Evolutionary conservation across 495 filamentous ascomycete genomes (phyloP).

Genomic region (Podospora comata): DNA sequence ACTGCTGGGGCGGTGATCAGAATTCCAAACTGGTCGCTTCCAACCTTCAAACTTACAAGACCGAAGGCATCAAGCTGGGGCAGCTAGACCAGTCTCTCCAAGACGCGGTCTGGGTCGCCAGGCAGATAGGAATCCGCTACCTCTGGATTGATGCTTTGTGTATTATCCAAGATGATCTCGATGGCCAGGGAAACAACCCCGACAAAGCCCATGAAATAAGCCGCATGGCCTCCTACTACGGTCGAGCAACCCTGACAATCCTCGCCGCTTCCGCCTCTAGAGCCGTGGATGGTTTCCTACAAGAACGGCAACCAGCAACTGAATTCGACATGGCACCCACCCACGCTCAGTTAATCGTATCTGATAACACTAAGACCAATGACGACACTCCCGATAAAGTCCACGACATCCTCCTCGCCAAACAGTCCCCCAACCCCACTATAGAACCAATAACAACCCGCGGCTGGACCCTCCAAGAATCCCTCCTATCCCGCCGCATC

Average conservation of each 20-base stretch:
- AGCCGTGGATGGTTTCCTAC: background rate
- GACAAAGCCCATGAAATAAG: background rate
- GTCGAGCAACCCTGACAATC: background rate
- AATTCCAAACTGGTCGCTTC: background rate
- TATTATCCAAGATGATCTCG: background rate
- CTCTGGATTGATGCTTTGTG: background rate
- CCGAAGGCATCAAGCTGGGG: background rate
- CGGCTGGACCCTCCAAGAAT: background rate
- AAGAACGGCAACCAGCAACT: background rate
- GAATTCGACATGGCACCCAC: background rate
- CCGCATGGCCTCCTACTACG: background rate
- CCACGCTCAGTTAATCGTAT: background rate
- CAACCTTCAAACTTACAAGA: background rate
- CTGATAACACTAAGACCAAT: background rate
- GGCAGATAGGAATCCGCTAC: background rate
- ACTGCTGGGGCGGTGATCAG: background rate
- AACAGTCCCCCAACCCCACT: background rate
- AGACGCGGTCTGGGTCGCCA: background rate
- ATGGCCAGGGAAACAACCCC: background rate
- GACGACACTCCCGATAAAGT: background rate
- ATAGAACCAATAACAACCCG: background rate
- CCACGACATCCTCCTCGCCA: background rate
- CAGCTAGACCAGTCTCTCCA: background rate
- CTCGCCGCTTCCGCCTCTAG: background rate
- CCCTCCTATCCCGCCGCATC: background rate